Evolutionary conservation across 495 filamentous ascomycete genomes (phyloP), one percentile per base, ranked within the genome.

Genomic region (Xylaria grammica): DNA sequence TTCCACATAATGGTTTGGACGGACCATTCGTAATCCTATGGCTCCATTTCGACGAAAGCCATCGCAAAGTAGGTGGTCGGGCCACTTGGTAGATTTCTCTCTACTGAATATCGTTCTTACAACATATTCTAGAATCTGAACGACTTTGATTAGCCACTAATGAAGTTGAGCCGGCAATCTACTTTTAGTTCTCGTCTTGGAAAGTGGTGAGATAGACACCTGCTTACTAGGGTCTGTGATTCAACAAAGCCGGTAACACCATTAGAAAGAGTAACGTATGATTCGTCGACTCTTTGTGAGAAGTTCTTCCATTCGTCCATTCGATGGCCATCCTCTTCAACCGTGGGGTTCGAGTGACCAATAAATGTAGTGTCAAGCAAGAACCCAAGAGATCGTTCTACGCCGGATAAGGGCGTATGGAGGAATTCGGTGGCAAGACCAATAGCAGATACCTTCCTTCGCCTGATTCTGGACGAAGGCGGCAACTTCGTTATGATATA

Each of bases 41-140:
- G 77, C 71, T 30, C 69, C 67, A 49, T 75, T 69, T 63, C 70
- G 78, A 30, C 75, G 85, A 70, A 88, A 95, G 15, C 93, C 93
- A 81, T 93, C 86, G 65, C 89, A 90, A 11, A 97, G 82, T 5
- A 96, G 68, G 77, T 97, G 92, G 48, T 86, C 81, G 0, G 87
- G 87, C 72, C 81, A 85, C n/a, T 79, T 74, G 40, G 73, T 74
- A 1, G 77, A 53, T 38, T 75, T 75, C 53, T 83, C 76, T 53
- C 81, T 83, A 17, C 84, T 86, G 76, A 97, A 96, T 2, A 97
- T 76, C 2, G 84, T 79, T 79, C 85, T 90, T 30, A 97, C 87
- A 11, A 88, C 88, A 71, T 92, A 96, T 75, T 97, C 91, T 54
- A 97, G 85, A 65, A 96, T 84, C 91, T 98, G 55, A 53, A 10